Evolutionary conservation across 768 basidiomycete species (phyloP), one percentile per base, ranked within the genome.

Genomic region (button mushroom (Agaricus bisporus)): DNA sequence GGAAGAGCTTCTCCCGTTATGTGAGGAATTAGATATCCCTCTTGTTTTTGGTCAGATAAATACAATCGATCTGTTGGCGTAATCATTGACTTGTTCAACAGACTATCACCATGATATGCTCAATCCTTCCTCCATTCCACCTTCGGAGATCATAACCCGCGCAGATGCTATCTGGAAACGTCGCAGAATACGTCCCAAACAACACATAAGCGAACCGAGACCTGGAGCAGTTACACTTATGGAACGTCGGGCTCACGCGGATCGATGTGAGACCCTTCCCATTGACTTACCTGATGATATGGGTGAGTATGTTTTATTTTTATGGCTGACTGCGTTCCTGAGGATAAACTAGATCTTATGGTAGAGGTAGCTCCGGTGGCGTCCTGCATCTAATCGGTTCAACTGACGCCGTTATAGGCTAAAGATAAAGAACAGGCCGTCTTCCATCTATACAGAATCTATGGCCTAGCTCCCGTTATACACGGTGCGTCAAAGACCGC

Each of bases 391-490:
- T 7, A 18, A 28, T 18, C 48, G 69, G 37, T 20, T 26, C 38
- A 35, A 54, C 49, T 35, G 11, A 17, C 41, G n/a, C 3, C 9
- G 39, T 28, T 8, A 32, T 35, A 76, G 75, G 91, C 91, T 2
- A 91, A 93, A 66, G 90, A 89, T 67, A 90, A 94, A 70, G 94
- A 95, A 65, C 94, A 95, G 64, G 94, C 93, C 1, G 93, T 97
- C 5, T 77, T 97, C 53, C 83, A 95, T 57, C 63, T 95, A 42
- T 84, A 91, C 63, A 67, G 91, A 54, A 83, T 88, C 28, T 95
- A 97, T 60, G 74, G 72, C 43, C 65, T 95, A 4, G 70, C 83
- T 41, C 78, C 82, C 14, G 85, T 91, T 20, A 79, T 76, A 8
- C 69, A 83, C 57, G 82, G 79, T 80, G 52, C 48, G 70, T 65